These are phyloP conservation scores for Phylloporus arenicola DNA, from an alignment of 768 basidiomycete species.

Conservation along the genomic window DNA sequence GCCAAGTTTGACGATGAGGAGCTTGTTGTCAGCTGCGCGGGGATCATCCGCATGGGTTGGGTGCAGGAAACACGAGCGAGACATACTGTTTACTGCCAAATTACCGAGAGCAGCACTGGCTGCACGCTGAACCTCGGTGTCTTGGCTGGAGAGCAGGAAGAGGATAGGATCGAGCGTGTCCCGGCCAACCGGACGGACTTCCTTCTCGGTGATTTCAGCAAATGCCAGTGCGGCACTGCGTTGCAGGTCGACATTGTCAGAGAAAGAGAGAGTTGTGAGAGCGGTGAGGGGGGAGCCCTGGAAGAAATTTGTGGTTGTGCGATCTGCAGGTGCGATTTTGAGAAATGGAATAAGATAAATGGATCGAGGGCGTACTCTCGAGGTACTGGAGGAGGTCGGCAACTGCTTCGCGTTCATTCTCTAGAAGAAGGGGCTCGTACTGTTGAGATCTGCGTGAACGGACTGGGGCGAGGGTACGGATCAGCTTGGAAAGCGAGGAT, in stretches of 20 bases:
- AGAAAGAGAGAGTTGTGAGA: conserved; percentile 94
- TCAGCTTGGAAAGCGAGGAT: conserved; percentile 5
- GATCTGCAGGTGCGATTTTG: conserved; percentile 43
- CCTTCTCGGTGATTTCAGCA: conserved; percentile 99
- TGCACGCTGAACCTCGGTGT: conserved; percentile 97
- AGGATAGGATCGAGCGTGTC: conserved; percentile 98
- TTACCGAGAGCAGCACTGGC: conserved; percentile 97
- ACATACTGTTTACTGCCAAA: conserved; percentile 94
- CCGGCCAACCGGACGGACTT: conserved; percentile 91
- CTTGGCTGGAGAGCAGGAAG: conserved; percentile 94
- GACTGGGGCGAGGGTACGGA: conserved; percentile 42
- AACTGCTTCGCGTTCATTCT: conserved; percentile 96
- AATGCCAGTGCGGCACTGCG: conserved; percentile 96
- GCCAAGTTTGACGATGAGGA: conserved; percentile 95
- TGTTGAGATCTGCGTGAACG: conserved; percentile 78
- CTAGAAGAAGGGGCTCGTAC: conserved; percentile 80
- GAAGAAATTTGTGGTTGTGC: conserved; percentile 98
- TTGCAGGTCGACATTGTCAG: conserved; percentile 98
- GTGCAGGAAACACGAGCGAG: conserved; percentile 14
- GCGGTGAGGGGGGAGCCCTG: conserved; percentile 86
- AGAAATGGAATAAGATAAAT: background rate
- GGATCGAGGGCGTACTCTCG: conserved; percentile 65
- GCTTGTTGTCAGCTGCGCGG: conserved; percentile 88
- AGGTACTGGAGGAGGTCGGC: conserved; percentile 96
- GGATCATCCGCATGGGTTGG: conserved; percentile 7